These are phyloP conservation scores for Colletotrichum cuscutae DNA, from an alignment of 2,329 filamentous ascomycete genomes.

Conservation along the genomic window DNA sequence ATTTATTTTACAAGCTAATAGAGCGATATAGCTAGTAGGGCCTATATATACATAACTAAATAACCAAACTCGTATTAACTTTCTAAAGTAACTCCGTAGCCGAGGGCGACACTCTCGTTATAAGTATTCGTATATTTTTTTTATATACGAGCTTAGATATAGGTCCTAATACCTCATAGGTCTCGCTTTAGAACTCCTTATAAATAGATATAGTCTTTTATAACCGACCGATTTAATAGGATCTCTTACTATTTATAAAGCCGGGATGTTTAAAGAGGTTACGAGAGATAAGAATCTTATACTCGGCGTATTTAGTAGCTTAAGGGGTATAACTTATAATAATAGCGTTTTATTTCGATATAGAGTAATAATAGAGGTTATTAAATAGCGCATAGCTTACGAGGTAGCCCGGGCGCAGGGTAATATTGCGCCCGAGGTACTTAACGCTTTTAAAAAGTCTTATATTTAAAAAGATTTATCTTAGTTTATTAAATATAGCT, in stretches of 20 bases:
- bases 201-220: slow-evolving; percentile 39
- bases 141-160: not conserved
- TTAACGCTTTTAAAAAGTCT: slow-evolving; percentile 28
- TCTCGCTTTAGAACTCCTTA: slow-evolving; percentile 40
- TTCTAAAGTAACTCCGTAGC: slow-evolving; percentile 40
- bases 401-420: slow-evolving; percentile 36
- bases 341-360: slow-evolving; percentile 39
- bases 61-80: slow-evolving; percentile 36
- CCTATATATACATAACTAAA: slow-evolving; percentile 39
- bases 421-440: slow-evolving; percentile 8
- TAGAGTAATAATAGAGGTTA: slow-evolving; percentile 39
- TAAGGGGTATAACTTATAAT: slow-evolving; percentile 36
- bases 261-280: slow-evolving; percentile 39
- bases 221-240: slow-evolving; percentile 27
- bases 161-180: slow-evolving; percentile 30
- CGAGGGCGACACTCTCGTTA: slow-evolving; percentile 41
- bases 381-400: slow-evolving; percentile 43
- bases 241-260: slow-evolving; percentile 39
- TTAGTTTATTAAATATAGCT: slow-evolving; percentile 32
- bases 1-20: slow-evolving; percentile 37
- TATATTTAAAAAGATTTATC: slow-evolving; percentile 30
- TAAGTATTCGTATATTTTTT: slow-evolving; percentile 41
- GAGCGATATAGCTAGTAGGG: slow-evolving; percentile 45
- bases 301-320: not conserved
- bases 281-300: slow-evolving; percentile 20